A percentile compares a stretch with the other conserved stretches of the same genome.
Evolutionary conservation across 768 basidiomycete genomes (phyloP).

Genomic region (Sistotremastrum niveocremeum): DNA sequence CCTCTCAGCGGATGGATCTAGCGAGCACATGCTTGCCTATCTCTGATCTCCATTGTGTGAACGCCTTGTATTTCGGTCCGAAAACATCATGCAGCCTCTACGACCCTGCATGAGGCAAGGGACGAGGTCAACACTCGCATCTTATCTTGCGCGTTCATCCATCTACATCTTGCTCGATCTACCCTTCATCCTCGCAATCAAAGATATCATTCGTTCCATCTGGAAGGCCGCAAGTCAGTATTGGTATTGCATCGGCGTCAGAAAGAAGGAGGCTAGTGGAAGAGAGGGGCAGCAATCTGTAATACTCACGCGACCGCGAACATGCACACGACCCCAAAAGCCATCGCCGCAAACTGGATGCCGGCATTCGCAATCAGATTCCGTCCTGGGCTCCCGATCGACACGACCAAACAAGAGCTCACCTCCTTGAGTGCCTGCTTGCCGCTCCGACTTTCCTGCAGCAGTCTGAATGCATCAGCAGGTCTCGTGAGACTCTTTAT

Average conservation of each 20-base stretch:
- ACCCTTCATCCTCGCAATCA: too few species aligned
- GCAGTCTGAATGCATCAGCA: conserved; percentile 34
- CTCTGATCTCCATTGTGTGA: too few species aligned
- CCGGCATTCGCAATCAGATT: conserved; percentile 4
- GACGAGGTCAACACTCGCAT: too few species aligned
- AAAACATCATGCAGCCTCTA: too few species aligned
- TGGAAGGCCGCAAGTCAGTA: conserved; percentile 17
- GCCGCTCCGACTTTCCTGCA: conserved; percentile 79
- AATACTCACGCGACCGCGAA: conserved; percentile 74
- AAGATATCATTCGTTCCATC: conserved; percentile 60
- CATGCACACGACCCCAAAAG: conserved; percentile 84
- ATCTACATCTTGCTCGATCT: too few species aligned
- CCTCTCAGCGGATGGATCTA: too few species aligned
- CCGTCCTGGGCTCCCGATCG: neutral
- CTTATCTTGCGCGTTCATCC: too few species aligned
- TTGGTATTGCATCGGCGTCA: conserved; percentile 4
- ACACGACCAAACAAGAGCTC: conserved; percentile 13
- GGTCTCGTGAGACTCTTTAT: conserved; percentile 6
- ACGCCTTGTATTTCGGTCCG: too few species aligned
- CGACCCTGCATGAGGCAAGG: too few species aligned
- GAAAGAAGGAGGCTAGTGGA: conserved; percentile 2
- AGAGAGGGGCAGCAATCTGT: conserved; percentile 2
- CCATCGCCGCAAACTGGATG: conserved; percentile 78
- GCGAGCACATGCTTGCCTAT: too few species aligned
- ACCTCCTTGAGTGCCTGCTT: conserved; percentile 88